Base-by-base conservation (phyloP, 2,329 filamentous ascomycete species). In the Arthroderma sp. region DNA sequence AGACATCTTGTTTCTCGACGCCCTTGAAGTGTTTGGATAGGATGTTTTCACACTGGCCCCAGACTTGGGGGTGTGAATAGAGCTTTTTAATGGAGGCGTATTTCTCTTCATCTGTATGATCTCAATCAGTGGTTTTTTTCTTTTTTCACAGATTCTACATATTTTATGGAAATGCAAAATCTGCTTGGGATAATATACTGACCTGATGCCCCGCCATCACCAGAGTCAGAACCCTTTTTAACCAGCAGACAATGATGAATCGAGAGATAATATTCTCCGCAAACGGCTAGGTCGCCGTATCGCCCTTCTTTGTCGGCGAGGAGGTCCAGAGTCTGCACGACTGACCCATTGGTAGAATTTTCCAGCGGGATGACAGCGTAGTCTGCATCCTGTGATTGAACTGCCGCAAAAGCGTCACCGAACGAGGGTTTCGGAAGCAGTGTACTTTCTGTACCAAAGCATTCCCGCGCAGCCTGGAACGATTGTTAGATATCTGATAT, bases 51-150 rank as follows among this genome's bases (percentile, higher is more conserved):
- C 88, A 95, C 66, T 98, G 91, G 28, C 87, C 87, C 71, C 91
- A 94, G 29, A 87, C 91, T 65, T 98, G 91, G 6, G 89, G 88
- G 64, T 98, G 91, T 27, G 86, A 91, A 68, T 94, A 94, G 36
- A 98, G 65, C 56, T 82, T 81, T 54, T 73, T 75, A 11, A 7
- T 7, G 37, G 10, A 9, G 9, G 37, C 9, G 22, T 38, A 38
- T 38, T 38, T 8, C 9, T 38, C 9, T 8, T 38, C 37, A 27
- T n/a, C 10, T 11, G 37, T 8, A 11, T 2, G 37, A 22, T 38
- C 32, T 38, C 10, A 38, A 38, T 34, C 15, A 22, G 15, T 33
- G 22, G 22, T 22, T 22, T 22, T 22, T 22, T 22, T 22, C 15
- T 22, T 22, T 22, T 22, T 22, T 22, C 2, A 22, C 15, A 22